Base-by-base conservation (phyloP, 768 basidiomycete genomes). In the Suillus brevipes region DNA sequence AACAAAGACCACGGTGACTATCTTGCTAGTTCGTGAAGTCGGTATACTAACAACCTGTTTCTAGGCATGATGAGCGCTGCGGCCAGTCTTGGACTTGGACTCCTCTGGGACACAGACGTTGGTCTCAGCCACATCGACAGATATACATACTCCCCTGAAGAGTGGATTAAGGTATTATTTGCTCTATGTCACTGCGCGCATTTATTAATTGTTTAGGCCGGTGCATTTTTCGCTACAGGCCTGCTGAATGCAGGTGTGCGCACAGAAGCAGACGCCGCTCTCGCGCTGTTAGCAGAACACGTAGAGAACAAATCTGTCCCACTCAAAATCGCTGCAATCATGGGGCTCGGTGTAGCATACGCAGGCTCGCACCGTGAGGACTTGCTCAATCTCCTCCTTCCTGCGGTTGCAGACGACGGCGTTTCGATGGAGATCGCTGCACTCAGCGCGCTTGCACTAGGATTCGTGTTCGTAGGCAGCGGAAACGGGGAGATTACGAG, bases 91-190 rank as follows among this genome's bases (percentile, higher is more conserved):
- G 97, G 97, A 23, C 82, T 99, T 50, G 91, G 91, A 78, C 81
- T 98, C 67, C 81, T 99, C 2, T 99, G 97, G 97, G 95, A 99
- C 73, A 93, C 93, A 10, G 97, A 99, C 64, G 85, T 92, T 64
- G 97, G 97, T 70, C 83, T 99, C 47, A 90, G 88, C 72, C 94
- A 97, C 68, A 90, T 98, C 69, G 97, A 99, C 82, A 97, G 94
- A 77, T 99, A 98, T 80, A 94, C 96, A 28, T 99, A 99, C 74
- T 95, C 94, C 0, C 79, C 92, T 1, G 97, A 99, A 70, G 97
- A 99, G 75, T 84, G 95, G 76, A 98, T 99, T 84, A 99, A 99
- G 82, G 90, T 85, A 66, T 47, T 23, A 36, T 25, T 16, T 20
- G 13, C 28, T 5, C 28, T 43, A 45, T 60, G 2, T 28, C 43